Conservation (phyloP, 495 filamentous ascomycete species). For the Hypoxylon trugodes region DNA sequence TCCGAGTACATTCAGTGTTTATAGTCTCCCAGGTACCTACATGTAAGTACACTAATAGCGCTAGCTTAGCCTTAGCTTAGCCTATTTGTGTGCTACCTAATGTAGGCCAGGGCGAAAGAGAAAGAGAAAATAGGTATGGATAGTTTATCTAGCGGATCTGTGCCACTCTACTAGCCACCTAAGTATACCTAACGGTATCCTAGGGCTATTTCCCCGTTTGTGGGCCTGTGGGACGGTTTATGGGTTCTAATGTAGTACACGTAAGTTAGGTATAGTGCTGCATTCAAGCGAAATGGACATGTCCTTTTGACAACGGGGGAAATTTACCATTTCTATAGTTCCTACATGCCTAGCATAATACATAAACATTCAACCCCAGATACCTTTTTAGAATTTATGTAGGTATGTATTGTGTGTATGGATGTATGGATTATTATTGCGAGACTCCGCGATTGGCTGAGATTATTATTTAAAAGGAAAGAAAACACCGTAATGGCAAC, state of each 20-base stretch:
- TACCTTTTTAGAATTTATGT: too few species aligned
- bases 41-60: too few species aligned
- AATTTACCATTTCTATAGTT: conserved; percentile 3
- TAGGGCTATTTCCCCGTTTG: conserved; percentile 32
- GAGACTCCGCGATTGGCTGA: conserved; percentile 36
- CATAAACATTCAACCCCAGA: conserved; percentile 19
- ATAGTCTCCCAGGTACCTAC: too few species aligned
- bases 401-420: too few species aligned
- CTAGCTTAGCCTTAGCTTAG: conserved; percentile 12
- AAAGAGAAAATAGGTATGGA: conserved; percentile 13
- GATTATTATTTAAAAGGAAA: conserved; percentile 14
- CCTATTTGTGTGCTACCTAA: too few species aligned
- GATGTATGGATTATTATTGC: too few species aligned
- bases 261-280: neutral
- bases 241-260: conserved; percentile 23
- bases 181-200: conserved; percentile 34
- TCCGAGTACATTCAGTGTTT: too few species aligned
- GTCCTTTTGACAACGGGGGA: conserved; percentile 3
- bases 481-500: neutral
- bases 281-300: conserved; percentile 2
- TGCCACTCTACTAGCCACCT: too few species aligned
- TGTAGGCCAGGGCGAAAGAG: too few species aligned
- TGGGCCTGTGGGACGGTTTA: conserved; percentile 27
- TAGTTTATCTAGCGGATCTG: conserved; percentile 39
- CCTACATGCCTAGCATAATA: too few species aligned